Evolutionary conservation across 2,329 filamentous ascomycete genomes (phyloP), one percentile per base, ranked within the genome.

Genomic region (Pseudofabraea citricarpa): DNA sequence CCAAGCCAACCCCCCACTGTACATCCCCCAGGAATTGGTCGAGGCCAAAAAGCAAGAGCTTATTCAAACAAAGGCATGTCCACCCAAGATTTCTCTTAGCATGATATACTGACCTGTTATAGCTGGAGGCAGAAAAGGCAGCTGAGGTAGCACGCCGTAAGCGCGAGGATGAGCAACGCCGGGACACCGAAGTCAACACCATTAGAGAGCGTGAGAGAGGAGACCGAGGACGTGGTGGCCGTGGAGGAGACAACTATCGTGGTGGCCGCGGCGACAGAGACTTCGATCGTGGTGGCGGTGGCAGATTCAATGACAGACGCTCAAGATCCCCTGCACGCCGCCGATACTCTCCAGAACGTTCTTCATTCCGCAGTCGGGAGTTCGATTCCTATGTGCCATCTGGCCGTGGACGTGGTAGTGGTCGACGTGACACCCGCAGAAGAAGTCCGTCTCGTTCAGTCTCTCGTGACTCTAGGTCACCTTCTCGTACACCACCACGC

Each of bases 21-120:
- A 93, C 43, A 90, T 98, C 10, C 91, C 93, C 0, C 91, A 95
- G 64, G 90, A 96, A 65, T 74, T 98, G 32, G 70, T 98, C 3
- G 93, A 98, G 63, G 90, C 91, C 1, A 98, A 98, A 73, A 98
- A 97, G 68, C 70, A 87, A 35, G 93, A 98, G 66, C 72, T 98
- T 37, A 88, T 93, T 49, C 89, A 96, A 66, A 90, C 96, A 67
- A 95, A 95, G 83, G 91, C 94, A 64, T 24, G 61, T 31, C 24
- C 37, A 36, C 18, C n/a, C 31, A n/a, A 21, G 13, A 2, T 27
- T 20, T 37, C 18, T n/a, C 36, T 12, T 19, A n/a, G 10, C 10
- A 18, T 15, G 32, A 12, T 21, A 20, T 7, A 23, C 52, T 58
- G 31, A 59, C 26, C 21, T 24, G n/a, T 5, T 23, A 36, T 52